Evolutionary conservation across 2,329 filamentous ascomycete species (phyloP).

Genomic region (Beauveria rudraprayagi): DNA sequence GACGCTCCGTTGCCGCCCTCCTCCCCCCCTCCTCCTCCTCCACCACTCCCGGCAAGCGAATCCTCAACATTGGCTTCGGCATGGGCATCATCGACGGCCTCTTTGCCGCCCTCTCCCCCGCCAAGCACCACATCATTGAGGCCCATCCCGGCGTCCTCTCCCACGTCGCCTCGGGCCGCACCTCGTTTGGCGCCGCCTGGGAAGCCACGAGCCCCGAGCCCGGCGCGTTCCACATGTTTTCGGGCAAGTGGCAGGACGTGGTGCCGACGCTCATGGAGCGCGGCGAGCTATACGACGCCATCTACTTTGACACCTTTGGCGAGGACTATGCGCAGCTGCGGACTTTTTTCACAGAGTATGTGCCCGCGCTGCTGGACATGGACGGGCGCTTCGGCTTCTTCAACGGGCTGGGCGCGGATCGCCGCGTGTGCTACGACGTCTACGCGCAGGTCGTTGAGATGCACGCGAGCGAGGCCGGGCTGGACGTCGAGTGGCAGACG

Average conservation of each 20-base stretch:
- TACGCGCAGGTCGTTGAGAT: slow-evolving; percentile 89
- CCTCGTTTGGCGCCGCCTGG: slow-evolving; percentile 48
- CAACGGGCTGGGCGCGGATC: slow-evolving; percentile 85
- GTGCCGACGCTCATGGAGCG: slow-evolving; percentile 59
- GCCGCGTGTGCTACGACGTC: slow-evolving; percentile 90
- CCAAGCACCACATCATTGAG: slow-evolving; percentile 75
- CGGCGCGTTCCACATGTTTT: slow-evolving; percentile 64
- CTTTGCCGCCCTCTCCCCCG: slow-evolving; percentile 60
- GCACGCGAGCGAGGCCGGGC: slow-evolving; percentile 79
- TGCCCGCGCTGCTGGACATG: slow-evolving; percentile 68
- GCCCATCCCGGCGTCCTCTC: slow-evolving; percentile 71
- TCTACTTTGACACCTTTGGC: slow-evolving; percentile 97
- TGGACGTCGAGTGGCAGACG: slow-evolving; percentile 82
- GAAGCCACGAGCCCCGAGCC: slow-evolving; percentile 46
- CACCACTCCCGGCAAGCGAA: slow-evolving; percentile 45
- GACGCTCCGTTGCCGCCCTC: slow-evolving; percentile 61
- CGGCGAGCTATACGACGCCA: slow-evolving; percentile 69
- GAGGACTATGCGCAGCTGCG: slow-evolving; percentile 84
- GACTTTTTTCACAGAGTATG: slow-evolving; percentile 79
- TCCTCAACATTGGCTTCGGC: slow-evolving; percentile 82
- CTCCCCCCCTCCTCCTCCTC: slow-evolving; percentile 38
- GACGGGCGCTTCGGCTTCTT: slow-evolving; percentile 78
- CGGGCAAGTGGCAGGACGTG: slow-evolving; percentile 73
- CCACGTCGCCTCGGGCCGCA: slow-evolving; percentile 41
- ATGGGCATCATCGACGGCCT: slow-evolving; percentile 83